Evolutionary conservation across 805 yeast genomes (phyloP).

Genomic region (Clavispora asparagi): DNA sequence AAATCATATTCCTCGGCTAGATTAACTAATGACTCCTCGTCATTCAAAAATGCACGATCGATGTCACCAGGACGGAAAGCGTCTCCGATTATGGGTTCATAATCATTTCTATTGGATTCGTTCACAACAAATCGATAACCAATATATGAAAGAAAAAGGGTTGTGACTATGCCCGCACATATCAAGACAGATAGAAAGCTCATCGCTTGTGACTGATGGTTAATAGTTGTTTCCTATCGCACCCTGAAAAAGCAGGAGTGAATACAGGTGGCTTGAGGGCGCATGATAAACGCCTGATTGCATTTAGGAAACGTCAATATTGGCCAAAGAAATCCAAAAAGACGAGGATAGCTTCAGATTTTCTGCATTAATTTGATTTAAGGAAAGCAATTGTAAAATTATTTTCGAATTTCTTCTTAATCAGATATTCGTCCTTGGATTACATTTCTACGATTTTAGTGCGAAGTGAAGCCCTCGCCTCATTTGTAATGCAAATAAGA

Average conservation of each 20-base stretch:
- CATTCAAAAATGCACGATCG: slow-evolving; percentile 36
- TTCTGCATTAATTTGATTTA: too few species aligned
- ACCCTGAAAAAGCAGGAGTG: background rate
- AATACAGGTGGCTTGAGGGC: background rate
- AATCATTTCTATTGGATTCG: background rate
- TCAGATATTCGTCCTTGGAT: too few species aligned
- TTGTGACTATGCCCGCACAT: background rate
- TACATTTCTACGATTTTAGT: too few species aligned
- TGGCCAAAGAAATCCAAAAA: too few species aligned
- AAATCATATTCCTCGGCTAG: slow-evolving; percentile 35
- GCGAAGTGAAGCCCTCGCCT: too few species aligned
- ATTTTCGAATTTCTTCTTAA: too few species aligned
- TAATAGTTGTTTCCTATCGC: background rate
- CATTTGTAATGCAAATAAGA: too few species aligned
- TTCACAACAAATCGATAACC: background rate
- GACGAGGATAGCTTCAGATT: too few species aligned
- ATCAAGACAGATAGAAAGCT: background rate
- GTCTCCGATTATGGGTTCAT: background rate
- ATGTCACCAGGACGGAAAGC: slow-evolving; percentile 15
- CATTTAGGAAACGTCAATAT: too few species aligned
- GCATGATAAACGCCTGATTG: background rate
- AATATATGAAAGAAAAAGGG: background rate
- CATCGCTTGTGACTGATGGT: background rate
- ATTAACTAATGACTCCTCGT: slow-evolving; percentile 31
- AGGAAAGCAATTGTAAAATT: too few species aligned